Percentiles rank a stretch among this genome's conserved stretches.
phyloP scores from a whole-genome alignment of 202 grass and related monocot species.

The Carex arenaria region DNA sequence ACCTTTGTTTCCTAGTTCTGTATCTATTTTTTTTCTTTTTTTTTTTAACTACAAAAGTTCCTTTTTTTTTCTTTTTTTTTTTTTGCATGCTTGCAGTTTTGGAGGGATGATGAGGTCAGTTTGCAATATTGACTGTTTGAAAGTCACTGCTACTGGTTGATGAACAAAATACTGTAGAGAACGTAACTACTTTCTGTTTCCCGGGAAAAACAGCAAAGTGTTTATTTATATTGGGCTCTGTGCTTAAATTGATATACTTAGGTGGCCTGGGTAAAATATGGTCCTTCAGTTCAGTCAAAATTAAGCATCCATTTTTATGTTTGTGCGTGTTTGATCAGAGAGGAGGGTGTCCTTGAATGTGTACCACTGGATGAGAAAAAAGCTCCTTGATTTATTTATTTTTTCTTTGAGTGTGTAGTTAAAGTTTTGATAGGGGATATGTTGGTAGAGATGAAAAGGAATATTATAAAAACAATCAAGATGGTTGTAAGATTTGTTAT shows the following conservation, averaged over 20 bases:
- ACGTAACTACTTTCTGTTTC: background rate
- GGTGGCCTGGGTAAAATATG: background rate
- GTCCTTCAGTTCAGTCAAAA: background rate
- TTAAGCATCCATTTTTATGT: background rate
- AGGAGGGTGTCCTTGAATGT: constrained; percentile 1
- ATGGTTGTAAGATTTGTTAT: background rate
- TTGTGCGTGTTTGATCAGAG: background rate
- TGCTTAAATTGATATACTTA: background rate
- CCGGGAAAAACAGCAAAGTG: background rate
- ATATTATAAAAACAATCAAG: constrained; percentile 21
- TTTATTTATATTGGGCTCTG: background rate
- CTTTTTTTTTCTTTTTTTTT: constrained; percentile 6
- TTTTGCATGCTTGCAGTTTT: constrained; percentile 16
- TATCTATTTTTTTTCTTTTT: background rate
- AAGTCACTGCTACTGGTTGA: constrained; percentile 23
- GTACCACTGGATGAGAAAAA: background rate
- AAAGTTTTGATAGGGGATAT: constrained; percentile 20
- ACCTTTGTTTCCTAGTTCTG: background rate
- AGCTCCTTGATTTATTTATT: background rate
- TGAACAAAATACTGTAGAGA: constrained; percentile 12
- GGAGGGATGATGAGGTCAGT: constrained; percentile 28
- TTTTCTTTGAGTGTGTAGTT: constrained; percentile 14
- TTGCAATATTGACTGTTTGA: constrained; percentile 27
- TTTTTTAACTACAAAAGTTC: background rate
- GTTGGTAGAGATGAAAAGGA: constrained; percentile 7